Evolutionary conservation across 768 basidiomycete genomes (phyloP).

Genomic region (Boletus pseudo-olivaceus): DNA sequence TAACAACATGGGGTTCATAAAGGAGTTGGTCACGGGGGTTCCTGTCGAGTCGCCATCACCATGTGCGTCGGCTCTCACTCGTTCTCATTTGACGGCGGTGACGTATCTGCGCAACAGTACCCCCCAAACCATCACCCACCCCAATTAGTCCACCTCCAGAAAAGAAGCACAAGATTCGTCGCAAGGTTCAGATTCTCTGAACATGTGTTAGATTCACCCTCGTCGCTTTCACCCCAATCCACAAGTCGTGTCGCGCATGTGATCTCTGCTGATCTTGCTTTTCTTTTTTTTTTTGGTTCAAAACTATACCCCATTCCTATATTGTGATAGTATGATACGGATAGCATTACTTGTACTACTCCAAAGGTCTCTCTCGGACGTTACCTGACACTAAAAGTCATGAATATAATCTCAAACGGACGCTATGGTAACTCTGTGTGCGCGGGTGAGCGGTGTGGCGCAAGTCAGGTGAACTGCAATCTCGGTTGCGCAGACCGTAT

Average conservation of each 20-base stretch:
- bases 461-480: background rate
- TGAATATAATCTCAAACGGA: slow-evolving; percentile 9
- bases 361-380: slow-evolving; percentile 12
- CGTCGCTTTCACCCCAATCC: background rate
- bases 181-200: slow-evolving; percentile 30
- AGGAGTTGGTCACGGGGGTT: slow-evolving; percentile 22
- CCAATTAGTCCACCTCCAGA: slow-evolving; percentile 15
- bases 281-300: slow-evolving; percentile 3
- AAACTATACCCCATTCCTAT: slow-evolving; percentile 10
- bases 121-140: slow-evolving; percentile 8
- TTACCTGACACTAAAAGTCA: slow-evolving; percentile 3
- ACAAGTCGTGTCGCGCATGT: background rate
- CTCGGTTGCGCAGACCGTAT: background rate
- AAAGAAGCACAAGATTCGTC: slow-evolving; percentile 31
- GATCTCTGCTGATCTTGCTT: slow-evolving; percentile 1
- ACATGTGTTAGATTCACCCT: background rate
- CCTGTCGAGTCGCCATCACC: slow-evolving; percentile 2
- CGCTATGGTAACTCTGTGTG: slow-evolving; percentile 10
- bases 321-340: slow-evolving; percentile 17
- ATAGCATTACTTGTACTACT: slow-evolving; percentile 21
- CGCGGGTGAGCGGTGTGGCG: background rate
- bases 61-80: slow-evolving; percentile 9
- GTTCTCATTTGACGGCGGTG: background rate
- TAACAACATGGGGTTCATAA: slow-evolving; percentile 36
- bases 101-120: background rate